Evolutionary conservation across 192 early-diverging fungal species (phyloP), one percentile per base, ranked within the genome.

Genomic region (Coemansia sp.): DNA sequence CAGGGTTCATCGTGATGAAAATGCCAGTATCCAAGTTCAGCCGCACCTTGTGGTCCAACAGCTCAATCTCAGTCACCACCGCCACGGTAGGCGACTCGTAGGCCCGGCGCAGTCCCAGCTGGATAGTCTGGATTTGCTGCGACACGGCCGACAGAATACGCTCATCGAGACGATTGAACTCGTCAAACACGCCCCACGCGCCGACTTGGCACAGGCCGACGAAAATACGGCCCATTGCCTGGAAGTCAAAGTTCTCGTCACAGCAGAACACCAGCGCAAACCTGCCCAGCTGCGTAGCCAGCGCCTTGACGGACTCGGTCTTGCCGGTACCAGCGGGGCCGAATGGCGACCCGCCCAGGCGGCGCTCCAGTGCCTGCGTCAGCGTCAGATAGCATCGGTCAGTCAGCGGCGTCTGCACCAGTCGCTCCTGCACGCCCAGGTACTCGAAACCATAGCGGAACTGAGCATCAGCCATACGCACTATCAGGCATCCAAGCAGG

Each of bases 181-280:
- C 97, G 84, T 99, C 97, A 78, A 98, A 99, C 85, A 96, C 97
- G 66, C 98, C 97, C 97, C 97, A 99, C 0, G 97, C 98, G 46
- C 98, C 98, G 15, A 99, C 98, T 78, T 96, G 95, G 79, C 93
- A 98, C 70, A 99, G 88, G 66, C 98, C 98, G 70, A 99, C 91
- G 79, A 99, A 99, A 68, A 99, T 99, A 75, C 98, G 94, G 49
- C 98, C 98, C 96, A 99, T 98, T 33, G 98, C 97, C 77, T 98
- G 96, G 88, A 99, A 99, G 84, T 99, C 98, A 87, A 99, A 99
- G 73, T 93, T 98, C 86, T 99, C 98, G 75, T 99, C 98, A 85
- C 98, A 99, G 86, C 98, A 99, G 77, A 99, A 99, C 38, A 99
- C 98, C 65, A 99, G 93, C 29, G 95, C 94, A 79, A 98, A 97